These are phyloP conservation scores for Sugiyamaella paludigena DNA, from an alignment of 1,139 yeast species.

Conservation along the genomic window DNA sequence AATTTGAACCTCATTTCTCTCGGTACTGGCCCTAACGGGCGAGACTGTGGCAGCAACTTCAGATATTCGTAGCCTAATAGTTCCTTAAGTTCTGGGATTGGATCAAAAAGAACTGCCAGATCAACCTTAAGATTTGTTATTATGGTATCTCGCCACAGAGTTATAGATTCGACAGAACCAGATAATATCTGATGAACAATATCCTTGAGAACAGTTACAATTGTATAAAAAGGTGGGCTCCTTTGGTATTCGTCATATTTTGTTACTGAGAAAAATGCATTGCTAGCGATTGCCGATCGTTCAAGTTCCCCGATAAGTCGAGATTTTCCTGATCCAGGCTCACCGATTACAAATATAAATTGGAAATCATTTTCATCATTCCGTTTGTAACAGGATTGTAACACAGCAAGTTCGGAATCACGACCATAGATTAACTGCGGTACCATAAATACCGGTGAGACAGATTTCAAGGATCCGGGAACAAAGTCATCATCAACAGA, in stretches of 20 bases:
- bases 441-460: slow-evolving; percentile 30
- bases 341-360: slow-evolving; percentile 44
- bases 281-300: slow-evolving; percentile 41
- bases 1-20: slow-evolving; percentile 48
- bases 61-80: slow-evolving; percentile 48
- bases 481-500: slow-evolving; percentile 26
- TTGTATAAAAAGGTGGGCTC: slow-evolving; percentile 37
- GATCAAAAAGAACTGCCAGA: slow-evolving; percentile 44
- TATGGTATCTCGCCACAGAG: slow-evolving; percentile 47
- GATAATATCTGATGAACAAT: slow-evolving; percentile 47
- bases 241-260: slow-evolving; percentile 42
- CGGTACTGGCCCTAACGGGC: slow-evolving; percentile 32
- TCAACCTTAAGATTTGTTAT: slow-evolving; percentile 46
- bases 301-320: slow-evolving; percentile 46
- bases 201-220: slow-evolving; percentile 42
- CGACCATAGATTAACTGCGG: slow-evolving; percentile 45
- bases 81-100: slow-evolving; percentile 48
- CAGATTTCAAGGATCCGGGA: slow-evolving; percentile 25
- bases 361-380: slow-evolving; percentile 32
- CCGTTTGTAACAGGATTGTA: slow-evolving; percentile 36
- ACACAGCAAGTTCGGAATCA: slow-evolving; percentile 34
- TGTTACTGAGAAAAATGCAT: slow-evolving; percentile 46
- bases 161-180: slow-evolving; percentile 41
- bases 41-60: slow-evolving; percentile 27
- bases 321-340: slow-evolving; percentile 52